Percentiles rank a stretch among this genome's conserved stretches.
Conservation (phyloP, 805 yeast species). For the Teunomyces lycoperdinae region DNA sequence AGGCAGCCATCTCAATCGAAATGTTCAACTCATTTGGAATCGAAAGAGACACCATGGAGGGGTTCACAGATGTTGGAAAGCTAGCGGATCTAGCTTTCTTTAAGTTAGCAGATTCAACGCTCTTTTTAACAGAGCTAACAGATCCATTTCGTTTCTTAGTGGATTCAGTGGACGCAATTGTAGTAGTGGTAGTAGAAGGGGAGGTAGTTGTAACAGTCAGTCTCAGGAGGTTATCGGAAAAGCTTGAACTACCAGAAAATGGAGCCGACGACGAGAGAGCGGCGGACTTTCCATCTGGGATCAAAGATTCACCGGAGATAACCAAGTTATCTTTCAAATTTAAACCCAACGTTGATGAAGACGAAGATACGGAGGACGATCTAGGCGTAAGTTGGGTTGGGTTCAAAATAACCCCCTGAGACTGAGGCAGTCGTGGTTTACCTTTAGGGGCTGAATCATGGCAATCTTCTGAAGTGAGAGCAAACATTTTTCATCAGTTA, state of each 20-base stretch:
- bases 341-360: slow-evolving; percentile 5
- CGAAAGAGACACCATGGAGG: slow-evolving; percentile 7
- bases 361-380: slow-evolving; percentile 6
- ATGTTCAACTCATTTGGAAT: slow-evolving; percentile 12
- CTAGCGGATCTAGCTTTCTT: slow-evolving; percentile 3
- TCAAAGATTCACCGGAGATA: slow-evolving; percentile 7
- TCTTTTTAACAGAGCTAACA: background rate
- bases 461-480: slow-evolving; percentile 14
- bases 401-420: slow-evolving; percentile 18
- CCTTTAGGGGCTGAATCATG: slow-evolving; percentile 14
- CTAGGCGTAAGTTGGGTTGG: slow-evolving; percentile 4
- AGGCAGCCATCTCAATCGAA: slow-evolving; percentile 14
- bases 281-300: background rate
- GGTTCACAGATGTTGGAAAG: slow-evolving; percentile 5
- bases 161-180: background rate
- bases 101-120: background rate
- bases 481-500: slow-evolving; percentile 11
- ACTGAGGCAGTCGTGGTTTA: slow-evolving; percentile 19
- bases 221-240: slow-evolving; percentile 21
- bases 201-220: slow-evolving; percentile 10
- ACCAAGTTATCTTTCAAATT: slow-evolving; percentile 3
- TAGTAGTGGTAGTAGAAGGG: slow-evolving; percentile 1
- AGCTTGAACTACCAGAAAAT: background rate
- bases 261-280: slow-evolving; percentile 1
- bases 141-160: background rate